phyloP scores from a whole-genome alignment of 352 stramenopile genomes.

The Aphanomyces invadans region DNA sequence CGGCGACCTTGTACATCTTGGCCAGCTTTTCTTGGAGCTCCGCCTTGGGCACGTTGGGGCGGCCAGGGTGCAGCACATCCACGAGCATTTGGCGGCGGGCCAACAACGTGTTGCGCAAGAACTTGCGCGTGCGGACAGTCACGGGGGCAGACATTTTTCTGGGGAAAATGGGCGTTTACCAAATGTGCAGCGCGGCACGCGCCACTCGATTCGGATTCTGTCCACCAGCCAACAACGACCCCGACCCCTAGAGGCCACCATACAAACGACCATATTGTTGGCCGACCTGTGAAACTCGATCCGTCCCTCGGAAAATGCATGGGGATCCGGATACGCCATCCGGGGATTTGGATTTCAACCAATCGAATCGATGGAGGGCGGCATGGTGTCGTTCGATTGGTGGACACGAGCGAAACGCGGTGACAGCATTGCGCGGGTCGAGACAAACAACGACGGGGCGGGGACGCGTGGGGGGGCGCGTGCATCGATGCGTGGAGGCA shows the following conservation, averaged over 20 bases:
- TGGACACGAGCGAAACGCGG: too few relatives aligned
- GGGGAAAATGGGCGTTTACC: constrained; percentile 27
- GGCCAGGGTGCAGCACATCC: constrained; percentile 97
- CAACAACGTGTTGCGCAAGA: constrained; percentile 97
- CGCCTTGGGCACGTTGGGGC: constrained; percentile 94
- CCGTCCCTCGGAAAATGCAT: neutral
- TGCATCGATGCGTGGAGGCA: too few relatives aligned
- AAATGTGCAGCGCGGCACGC: constrained; percentile 11
- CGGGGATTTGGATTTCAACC: too few relatives aligned
- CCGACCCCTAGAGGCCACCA: constrained; percentile 8
- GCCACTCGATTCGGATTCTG: constrained; percentile 15
- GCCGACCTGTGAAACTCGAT: neutral
- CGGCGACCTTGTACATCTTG: constrained; percentile 96
- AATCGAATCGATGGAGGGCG: too few relatives aligned
- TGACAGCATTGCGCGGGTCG: too few relatives aligned
- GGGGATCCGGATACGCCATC: too few relatives aligned
- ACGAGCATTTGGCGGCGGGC: constrained; percentile 97
- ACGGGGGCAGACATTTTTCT: constrained; percentile 89
- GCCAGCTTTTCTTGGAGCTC: constrained; percentile 97
- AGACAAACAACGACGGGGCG: too few relatives aligned
- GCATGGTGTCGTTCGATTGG: too few relatives aligned
- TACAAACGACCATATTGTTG: neutral
- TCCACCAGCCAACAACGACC: constrained; percentile 20
- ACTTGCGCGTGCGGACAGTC: constrained; percentile 98
- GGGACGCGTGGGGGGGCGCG: too few relatives aligned